Percentiles rank a stretch among this genome's conserved stretches.
Evolutionary conservation across 176 grass and related monocot genomes (phyloP).

Genomic region (Panicum miliaceum): DNA sequence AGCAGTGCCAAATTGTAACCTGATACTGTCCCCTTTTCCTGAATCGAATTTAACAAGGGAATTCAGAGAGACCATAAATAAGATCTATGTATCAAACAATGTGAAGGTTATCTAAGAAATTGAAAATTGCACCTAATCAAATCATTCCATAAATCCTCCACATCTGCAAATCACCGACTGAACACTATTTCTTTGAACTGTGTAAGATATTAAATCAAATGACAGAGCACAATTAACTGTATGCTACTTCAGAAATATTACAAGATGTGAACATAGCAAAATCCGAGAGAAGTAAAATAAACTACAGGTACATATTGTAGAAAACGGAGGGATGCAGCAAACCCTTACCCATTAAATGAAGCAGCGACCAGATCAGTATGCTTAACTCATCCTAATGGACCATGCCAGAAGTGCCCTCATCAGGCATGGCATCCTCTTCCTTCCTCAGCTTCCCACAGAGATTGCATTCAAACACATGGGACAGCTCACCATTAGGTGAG

Average conservation of each 20-base stretch:
- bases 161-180: background rate
- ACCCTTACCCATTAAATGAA: slow-evolving; percentile 29
- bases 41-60: background rate
- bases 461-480: slow-evolving; percentile 82
- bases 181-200: slow-evolving; percentile 1
- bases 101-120: background rate
- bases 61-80: background rate
- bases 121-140: background rate
- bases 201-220: background rate
- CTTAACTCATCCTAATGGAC: slow-evolving; percentile 23
- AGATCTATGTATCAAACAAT: background rate
- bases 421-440: slow-evolving; percentile 37
- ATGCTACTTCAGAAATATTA: slow-evolving; percentile 17
- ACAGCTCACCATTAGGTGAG: slow-evolving; percentile 44
- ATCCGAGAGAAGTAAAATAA: background rate
- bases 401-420: slow-evolving; percentile 51
- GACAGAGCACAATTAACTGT: background rate
- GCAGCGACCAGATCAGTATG: background rate
- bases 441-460: slow-evolving; percentile 60
- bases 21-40: background rate
- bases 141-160: background rate
- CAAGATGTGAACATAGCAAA: background rate
- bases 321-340: background rate
- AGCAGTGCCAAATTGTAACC: background rate
- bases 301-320: background rate